phyloP scores from a whole-genome alignment of 2,329 filamentous ascomycete genomes.

The Fusarium marasasianum region DNA sequence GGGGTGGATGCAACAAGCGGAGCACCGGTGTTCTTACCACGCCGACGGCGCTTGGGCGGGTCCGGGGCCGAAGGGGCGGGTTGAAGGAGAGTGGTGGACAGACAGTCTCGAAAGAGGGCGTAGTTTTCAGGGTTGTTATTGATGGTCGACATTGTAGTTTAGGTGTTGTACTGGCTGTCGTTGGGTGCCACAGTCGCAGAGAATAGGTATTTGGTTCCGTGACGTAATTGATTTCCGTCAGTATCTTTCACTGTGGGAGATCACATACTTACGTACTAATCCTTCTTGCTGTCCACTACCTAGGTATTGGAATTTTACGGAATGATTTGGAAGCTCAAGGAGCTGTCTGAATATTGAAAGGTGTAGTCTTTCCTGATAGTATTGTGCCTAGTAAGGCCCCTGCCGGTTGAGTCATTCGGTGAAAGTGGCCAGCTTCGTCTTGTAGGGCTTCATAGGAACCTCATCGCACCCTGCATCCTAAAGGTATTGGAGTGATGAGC shows the following conservation, averaged over 20 bases:
- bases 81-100: constrained; percentile 75
- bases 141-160: constrained; percentile 27
- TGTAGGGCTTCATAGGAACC: neutral
- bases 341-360: constrained; percentile 2
- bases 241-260: neutral
- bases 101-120: constrained; percentile 76
- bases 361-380: neutral
- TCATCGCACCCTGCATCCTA: neutral
- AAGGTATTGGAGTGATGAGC: neutral
- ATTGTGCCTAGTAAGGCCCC: neutral
- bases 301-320: neutral
- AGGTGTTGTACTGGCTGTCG: neutral
- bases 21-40: constrained; percentile 33
- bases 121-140: constrained; percentile 46
- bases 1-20: constrained; percentile 19
- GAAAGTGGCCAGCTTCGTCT: constrained; percentile 4
- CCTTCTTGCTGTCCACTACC: neutral
- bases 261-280: neutral
- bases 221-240: constrained; percentile 34
- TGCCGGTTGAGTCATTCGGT: constrained; percentile 35
- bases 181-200: neutral
- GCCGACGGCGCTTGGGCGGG: constrained; percentile 56
- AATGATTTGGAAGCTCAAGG: constrained; percentile 27
- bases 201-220: neutral
- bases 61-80: constrained; percentile 59